Base-by-base conservation (phyloP, 208 protist genomes). In the Trypanosoma cruzi region DNA sequence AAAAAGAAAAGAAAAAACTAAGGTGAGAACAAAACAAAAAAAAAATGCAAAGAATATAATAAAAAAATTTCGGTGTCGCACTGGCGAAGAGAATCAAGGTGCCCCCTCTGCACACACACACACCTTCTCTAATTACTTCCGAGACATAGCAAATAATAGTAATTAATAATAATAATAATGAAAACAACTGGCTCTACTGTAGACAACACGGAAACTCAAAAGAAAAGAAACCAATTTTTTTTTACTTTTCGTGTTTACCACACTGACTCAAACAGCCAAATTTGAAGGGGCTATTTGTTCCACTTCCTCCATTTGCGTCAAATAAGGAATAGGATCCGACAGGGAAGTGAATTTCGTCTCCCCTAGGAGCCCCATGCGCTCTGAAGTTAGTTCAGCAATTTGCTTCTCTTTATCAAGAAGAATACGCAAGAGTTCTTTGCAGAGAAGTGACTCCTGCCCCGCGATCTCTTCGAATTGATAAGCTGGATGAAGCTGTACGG, bases 381-480 rank as follows among this genome's bases (percentile, higher is more conserved):
- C 80, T 34, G 73, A 79, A 7, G 55, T 66, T 1, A 93, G 40
- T 53, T 82, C 68, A 20, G 81, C 75, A 8, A 94, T 52, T 36
- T 92, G 85, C 18, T 82, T 65, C 67, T 94, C 88, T 53, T 92
- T 94, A 55, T 90, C 84, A 32, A 92, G 71, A 55, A 94, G 62
- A 26, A 84, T 84, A 46, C 84, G 72, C 49, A 94, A 61, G 26
- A 94, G 66, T 73, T 94, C 88, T 50, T 71, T 78, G 56, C 79
- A 86, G 3, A 71, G 60, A 2, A 64, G 24, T 29, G 70, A 31
- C 13, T 75, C 70, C 31, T 62, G 60, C 16, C 70, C 70, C 10
- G 44, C 26, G 53, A 75, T n/a, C 13, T 55, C 10, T 37, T 75
- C 61, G 54, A 75, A 68, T 36, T 44, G 40, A 58, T 68, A 52